phyloP scores from a whole-genome alignment of 306 rosid genomes.

The Hippophae tibetana region DNA sequence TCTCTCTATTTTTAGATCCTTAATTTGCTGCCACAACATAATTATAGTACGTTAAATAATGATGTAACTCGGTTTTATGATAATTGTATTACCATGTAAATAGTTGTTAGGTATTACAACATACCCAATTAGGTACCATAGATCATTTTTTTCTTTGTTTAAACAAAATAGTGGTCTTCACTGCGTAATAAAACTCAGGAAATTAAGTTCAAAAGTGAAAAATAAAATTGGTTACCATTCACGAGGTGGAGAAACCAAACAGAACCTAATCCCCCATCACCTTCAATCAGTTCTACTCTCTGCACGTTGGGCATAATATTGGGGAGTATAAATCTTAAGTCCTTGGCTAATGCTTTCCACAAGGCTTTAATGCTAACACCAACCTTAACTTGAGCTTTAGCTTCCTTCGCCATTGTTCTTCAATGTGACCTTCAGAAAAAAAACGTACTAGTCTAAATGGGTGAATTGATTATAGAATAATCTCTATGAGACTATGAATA shows the following conservation, averaged over 20 bases:
- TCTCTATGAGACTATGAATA: too few species aligned
- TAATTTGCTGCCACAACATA: background rate
- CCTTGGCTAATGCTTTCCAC: constrained; percentile 44
- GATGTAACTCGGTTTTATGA: too few species aligned
- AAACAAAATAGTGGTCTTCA: background rate
- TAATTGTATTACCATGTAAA: too few species aligned
- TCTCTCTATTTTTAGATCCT: background rate
- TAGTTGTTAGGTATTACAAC: too few species aligned
- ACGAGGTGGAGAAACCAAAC: constrained; percentile 40
- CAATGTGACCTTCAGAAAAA: background rate
- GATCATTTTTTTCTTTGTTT: too few species aligned
- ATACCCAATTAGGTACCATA: too few species aligned
- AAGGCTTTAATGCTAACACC: constrained; percentile 35
- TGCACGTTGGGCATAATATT: constrained; percentile 43
- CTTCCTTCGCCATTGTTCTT: constrained; percentile 35
- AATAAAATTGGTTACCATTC: constrained; percentile 21
- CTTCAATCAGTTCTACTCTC: constrained; percentile 46
- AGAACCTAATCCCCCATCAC: constrained; percentile 56
- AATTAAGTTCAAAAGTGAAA: background rate
- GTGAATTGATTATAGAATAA: too few species aligned
- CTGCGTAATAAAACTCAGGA: background rate
- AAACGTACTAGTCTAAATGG: too few species aligned
- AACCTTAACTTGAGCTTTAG: constrained; percentile 31
- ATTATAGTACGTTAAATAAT: background rate
- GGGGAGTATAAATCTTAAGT: constrained; percentile 27